A percentile compares a stretch with the other conserved stretches of the same genome.
These are phyloP conservation scores for Dothistroma septosporum DNA, from an alignment of 2,329 filamentous ascomycete genomes.

Conservation along the genomic window DNA sequence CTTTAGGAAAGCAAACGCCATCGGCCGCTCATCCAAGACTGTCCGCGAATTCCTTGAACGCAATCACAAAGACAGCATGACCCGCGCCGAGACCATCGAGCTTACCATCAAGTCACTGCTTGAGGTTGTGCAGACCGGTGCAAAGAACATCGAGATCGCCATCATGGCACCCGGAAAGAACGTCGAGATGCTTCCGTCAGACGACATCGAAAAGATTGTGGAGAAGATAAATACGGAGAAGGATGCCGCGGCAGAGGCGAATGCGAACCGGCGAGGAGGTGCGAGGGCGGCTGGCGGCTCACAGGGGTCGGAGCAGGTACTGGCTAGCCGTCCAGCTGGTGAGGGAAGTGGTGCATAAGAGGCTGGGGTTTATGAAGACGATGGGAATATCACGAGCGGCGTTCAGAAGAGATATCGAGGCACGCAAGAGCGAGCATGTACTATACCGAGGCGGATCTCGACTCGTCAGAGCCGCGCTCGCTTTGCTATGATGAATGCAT, in stretches of 20 bases:
- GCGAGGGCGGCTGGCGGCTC: conserved; percentile 42
- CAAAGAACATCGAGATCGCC: conserved; percentile 99
- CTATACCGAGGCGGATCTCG: not conserved
- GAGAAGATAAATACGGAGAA: conserved; percentile 99
- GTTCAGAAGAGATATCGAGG: not conserved
- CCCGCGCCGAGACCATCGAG: conserved; percentile 91
- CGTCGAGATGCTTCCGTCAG: conserved; percentile 88
- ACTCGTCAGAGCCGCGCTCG: not conserved
- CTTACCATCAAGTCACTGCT: conserved; percentile 96
- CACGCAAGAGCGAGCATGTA: conserved; percentile 1
- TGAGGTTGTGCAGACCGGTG: conserved; percentile 96
- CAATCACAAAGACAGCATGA: conserved; percentile 98
- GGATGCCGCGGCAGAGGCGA: conserved; percentile 78
- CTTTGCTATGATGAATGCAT: conserved; percentile 1
- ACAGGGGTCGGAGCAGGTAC: conserved; percentile 33
- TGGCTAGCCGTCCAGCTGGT: conserved; percentile 35
- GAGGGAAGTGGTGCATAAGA: conserved; percentile 26
- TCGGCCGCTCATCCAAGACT: conserved; percentile 97
- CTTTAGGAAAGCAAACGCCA: conserved; percentile 94
- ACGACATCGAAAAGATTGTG: conserved; percentile 95
- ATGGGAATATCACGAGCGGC: not conserved
- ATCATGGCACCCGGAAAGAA: conserved; percentile 91
- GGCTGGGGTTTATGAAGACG: not conserved
- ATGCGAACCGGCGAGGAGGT: conserved; percentile 75
- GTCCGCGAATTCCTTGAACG: conserved; percentile 97